Base-by-base conservation (phyloP, 2,329 filamentous ascomycete species). In the Diaporthe capsici region DNA sequence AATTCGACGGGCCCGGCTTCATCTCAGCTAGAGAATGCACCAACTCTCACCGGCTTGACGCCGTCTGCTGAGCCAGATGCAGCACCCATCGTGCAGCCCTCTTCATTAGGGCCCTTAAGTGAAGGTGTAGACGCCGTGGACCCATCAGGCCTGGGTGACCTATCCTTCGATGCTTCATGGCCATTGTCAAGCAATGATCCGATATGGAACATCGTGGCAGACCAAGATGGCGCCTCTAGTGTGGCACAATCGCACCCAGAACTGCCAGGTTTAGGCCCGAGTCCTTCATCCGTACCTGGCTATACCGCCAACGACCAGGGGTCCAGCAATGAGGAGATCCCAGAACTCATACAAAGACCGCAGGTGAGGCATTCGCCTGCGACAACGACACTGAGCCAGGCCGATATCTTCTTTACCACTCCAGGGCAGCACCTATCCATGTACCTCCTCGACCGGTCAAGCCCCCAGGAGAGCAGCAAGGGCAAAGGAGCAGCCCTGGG, bases 111-210 rank as follows among this genome's bases (percentile, higher is more conserved):
- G 8, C 57, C 10, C 22, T 20, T 53, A 3, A 20, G 39, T 20
- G 28, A 39, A 49, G 37, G 31, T 28, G 22, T 47, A 25, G 49
- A 39, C 7, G 37, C 22, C 3, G 15, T 15, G 39, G 55, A 39
- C 0, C 42, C 63, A 12, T 49, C 42, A 10, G 37, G 60, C 13
- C 42, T 67, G 4, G 49, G n/a, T 37, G 31, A 31, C 28, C 8
- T 39, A 13, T 49, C 58, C 13, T 72, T 67, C 20, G 53, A 68
- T 47, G 12, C n/a, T 3, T 44, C 74, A 22, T 75, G 74, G 74
- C 51, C 51, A 22, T 5, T 68, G 37, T 15, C 70, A 31, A 37
- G 28, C 70, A 73, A 47, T 22, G 60, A 55, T 12, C 42, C 67
- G 6, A 20, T 47, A 37, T 57, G 49, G 39, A 13, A 53, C 53